Evolutionary conservation across 2,329 filamentous ascomycete species (phyloP).

Genomic region (Trichoderma lentiforme): DNA sequence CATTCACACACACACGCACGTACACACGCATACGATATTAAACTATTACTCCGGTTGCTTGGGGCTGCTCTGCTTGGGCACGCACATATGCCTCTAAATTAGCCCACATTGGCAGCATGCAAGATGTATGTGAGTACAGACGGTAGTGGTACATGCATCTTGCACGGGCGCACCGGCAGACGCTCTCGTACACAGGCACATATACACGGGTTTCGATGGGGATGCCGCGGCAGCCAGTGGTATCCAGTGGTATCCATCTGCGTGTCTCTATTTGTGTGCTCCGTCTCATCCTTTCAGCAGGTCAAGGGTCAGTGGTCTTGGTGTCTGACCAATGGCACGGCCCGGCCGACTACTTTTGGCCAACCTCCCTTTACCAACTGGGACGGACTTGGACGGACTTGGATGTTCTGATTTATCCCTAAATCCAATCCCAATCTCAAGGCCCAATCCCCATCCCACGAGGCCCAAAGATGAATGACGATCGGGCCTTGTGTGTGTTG

Average conservation of each 20-base stretch:
- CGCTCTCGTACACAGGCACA: background rate
- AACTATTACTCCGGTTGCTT: background rate
- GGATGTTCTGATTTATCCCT: background rate
- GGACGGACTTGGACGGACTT: background rate
- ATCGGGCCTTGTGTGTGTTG: background rate
- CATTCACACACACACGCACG: background rate
- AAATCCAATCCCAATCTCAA: background rate
- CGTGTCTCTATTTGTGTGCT: background rate
- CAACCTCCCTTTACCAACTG: background rate
- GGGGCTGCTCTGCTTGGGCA: background rate
- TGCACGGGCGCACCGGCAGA: background rate
- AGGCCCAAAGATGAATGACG: background rate
- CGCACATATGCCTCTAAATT: background rate
- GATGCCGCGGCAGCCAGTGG: conserved; percentile 8
- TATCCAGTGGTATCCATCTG: background rate
- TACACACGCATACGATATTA: background rate
- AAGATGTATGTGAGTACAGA: background rate
- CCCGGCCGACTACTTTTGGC: background rate
- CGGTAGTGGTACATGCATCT: background rate
- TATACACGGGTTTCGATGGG: conserved; percentile 1
- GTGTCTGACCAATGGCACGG: conserved; percentile 1
- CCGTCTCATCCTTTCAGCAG: conserved; percentile 22
- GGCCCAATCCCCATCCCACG: background rate
- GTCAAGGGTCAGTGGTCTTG: conserved; percentile 18
- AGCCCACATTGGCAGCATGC: background rate